phyloP scores from a whole-genome alignment of 371 early-diverging fungal species.

The Rhizopus delemar region DNA sequence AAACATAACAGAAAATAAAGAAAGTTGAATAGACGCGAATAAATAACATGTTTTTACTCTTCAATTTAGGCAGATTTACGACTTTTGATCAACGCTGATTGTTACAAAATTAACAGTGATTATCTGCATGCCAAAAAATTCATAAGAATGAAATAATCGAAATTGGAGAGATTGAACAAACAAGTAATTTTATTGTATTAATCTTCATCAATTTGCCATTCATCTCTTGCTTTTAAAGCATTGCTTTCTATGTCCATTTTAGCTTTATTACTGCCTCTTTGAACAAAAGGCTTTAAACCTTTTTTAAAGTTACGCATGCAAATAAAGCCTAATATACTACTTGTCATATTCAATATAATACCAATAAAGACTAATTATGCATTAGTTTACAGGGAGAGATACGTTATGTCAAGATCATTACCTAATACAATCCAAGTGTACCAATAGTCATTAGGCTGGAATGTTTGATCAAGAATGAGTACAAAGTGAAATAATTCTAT shows the following conservation, averaged over 20 bases:
- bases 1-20: too few species aligned
- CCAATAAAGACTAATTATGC: constrained; percentile 32
- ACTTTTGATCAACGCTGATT: too few species aligned
- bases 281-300: constrained; percentile 36
- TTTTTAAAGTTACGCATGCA: constrained; percentile 49
- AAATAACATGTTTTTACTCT: too few species aligned
- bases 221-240: constrained; percentile 16
- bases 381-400: too few species aligned
- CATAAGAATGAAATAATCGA: too few species aligned
- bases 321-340: constrained; percentile 30
- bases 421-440: constrained; percentile 38
- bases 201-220: constrained; percentile 48
- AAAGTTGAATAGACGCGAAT: too few species aligned
- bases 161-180: too few species aligned
- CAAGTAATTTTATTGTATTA: background rate
- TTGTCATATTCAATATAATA: constrained; percentile 29
- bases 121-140: too few species aligned
- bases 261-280: constrained; percentile 33
- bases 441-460: constrained; percentile 34
- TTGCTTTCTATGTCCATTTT: constrained; percentile 34
- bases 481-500: constrained; percentile 29
- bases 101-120: too few species aligned
- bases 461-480: constrained; percentile 30
- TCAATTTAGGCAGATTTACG: too few species aligned
- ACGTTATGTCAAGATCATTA: background rate